Percentiles rank a stretch among this genome's conserved stretches.
These are phyloP conservation scores for Blastobotrys persicus DNA, from an alignment of 1,139 yeast genomes.

Conservation along the genomic window DNA sequence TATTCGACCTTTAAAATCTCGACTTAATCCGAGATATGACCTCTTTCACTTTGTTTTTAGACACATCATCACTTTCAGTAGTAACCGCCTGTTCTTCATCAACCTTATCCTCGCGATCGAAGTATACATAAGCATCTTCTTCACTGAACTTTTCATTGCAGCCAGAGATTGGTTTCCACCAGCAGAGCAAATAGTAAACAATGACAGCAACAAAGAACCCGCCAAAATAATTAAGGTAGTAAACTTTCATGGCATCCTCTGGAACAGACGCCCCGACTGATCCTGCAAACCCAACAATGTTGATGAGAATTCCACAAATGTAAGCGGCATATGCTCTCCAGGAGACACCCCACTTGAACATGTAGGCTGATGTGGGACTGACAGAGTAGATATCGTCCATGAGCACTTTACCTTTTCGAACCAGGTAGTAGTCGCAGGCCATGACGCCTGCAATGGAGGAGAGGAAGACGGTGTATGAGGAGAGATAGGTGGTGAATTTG, in stretches of 20 bases:
- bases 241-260: slow-evolving; percentile 70
- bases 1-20: background rate
- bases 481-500: slow-evolving; percentile 77
- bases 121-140: slow-evolving; percentile 12
- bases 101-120: slow-evolving; percentile 2
- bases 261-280: slow-evolving; percentile 72
- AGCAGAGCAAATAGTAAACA: slow-evolving; percentile 50
- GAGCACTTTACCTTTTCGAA: slow-evolving; percentile 64
- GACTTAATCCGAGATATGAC: slow-evolving; percentile 1
- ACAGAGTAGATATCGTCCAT: slow-evolving; percentile 62
- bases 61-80: background rate
- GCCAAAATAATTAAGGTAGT: slow-evolving; percentile 68
- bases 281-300: slow-evolving; percentile 86
- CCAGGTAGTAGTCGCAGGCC: slow-evolving; percentile 70
- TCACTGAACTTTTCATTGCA: slow-evolving; percentile 17
- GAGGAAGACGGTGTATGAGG: slow-evolving; percentile 83
- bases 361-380: slow-evolving; percentile 50
- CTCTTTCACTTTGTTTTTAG: background rate
- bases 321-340: slow-evolving; percentile 56
- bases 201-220: slow-evolving; percentile 63
- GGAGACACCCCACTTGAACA: slow-evolving; percentile 63
- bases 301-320: slow-evolving; percentile 56
- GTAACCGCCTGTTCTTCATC: background rate
- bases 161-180: slow-evolving; percentile 54
- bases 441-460: slow-evolving; percentile 86